A percentile compares a stretch with the other conserved stretches of the same genome.
Conservation (phyloP, 768 basidiomycete species). For the Paxillus ammoniavirescens region DNA sequence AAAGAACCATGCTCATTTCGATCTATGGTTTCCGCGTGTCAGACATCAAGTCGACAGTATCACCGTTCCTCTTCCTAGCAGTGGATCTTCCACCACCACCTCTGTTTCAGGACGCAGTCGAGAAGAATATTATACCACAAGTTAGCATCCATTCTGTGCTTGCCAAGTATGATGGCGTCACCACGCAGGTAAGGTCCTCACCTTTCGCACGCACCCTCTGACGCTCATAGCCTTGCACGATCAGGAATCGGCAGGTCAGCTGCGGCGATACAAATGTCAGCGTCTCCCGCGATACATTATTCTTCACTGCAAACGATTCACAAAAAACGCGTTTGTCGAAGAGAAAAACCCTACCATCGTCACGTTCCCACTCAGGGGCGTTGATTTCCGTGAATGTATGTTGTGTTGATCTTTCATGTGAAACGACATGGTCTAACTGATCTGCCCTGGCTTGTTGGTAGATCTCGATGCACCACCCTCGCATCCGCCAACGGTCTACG, state of each 20-base stretch:
- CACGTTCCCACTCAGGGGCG: constrained; percentile 90
- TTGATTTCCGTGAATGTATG: constrained; percentile 92
- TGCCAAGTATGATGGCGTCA: constrained; percentile 90
- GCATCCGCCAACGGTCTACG: constrained; percentile 73
- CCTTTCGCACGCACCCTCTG: constrained; percentile 16
- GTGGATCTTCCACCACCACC: constrained; percentile 98
- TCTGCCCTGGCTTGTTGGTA: constrained; percentile 31
- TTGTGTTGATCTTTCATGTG: constrained; percentile 24
- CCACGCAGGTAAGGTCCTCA: constrained; percentile 66
- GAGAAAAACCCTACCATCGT: constrained; percentile 99
- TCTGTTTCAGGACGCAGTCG: constrained; percentile 91
- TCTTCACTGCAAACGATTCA: constrained; percentile 94
- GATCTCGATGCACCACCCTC: constrained; percentile 73
- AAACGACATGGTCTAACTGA: constrained; percentile 6
- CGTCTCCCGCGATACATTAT: constrained; percentile 90
- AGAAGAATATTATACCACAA: constrained; percentile 99
- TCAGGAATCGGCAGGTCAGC: constrained; percentile 81
- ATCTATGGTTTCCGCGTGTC: constrained; percentile 21
- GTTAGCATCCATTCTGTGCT: constrained; percentile 88
- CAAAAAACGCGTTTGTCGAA: constrained; percentile 94
- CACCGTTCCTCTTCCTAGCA: constrained; percentile 94
- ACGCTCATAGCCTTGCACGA: constrained; percentile 12
- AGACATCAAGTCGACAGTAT: constrained; percentile 84
- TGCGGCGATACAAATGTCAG: constrained; percentile 89
- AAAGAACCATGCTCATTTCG: constrained; percentile 5